Evolutionary conservation across 2,329 filamentous ascomycete genomes (phyloP).

Genomic region (Aspergillus tubingensis): DNA sequence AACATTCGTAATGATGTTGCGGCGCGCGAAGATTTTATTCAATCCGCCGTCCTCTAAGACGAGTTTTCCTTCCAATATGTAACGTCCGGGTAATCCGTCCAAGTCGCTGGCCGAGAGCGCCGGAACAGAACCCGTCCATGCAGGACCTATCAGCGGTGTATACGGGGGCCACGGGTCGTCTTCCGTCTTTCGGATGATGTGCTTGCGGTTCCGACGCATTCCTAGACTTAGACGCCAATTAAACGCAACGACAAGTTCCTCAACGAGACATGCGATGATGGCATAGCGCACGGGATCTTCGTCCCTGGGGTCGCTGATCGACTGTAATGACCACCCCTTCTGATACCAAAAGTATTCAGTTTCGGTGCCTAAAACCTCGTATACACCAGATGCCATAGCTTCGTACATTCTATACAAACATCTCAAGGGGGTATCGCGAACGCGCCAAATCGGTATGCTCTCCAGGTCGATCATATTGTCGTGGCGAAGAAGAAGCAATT

Average conservation of each 20-base stretch:
- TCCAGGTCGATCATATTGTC: constrained; percentile 22
- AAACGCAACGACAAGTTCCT: constrained; percentile 10
- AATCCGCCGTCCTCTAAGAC: constrained; percentile 25
- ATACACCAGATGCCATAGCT: neutral
- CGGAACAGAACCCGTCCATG: constrained; percentile 22
- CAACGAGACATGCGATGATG: constrained; percentile 10
- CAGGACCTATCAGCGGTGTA: constrained; percentile 20
- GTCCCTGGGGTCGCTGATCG: constrained; percentile 7
- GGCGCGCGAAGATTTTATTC: constrained; percentile 22
- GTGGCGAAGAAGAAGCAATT: constrained; percentile 9
- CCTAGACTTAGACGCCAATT: constrained; percentile 10
- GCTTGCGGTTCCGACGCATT: constrained; percentile 16
- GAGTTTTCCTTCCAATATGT: constrained; percentile 20
- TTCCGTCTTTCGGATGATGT: constrained; percentile 26
- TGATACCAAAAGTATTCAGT: constrained; percentile 10
- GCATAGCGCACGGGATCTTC: constrained; percentile 9
- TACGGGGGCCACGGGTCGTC: constrained; percentile 27
- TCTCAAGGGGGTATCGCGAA: constrained; percentile 8
- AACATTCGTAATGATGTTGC: constrained; percentile 31
- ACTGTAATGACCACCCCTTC: neutral
- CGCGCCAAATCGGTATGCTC: constrained; percentile 10
- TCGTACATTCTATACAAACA: constrained; percentile 12
- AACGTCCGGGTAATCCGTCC: constrained; percentile 12
- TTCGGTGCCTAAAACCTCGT: constrained; percentile 7
- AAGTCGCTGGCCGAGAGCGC: constrained; percentile 15